These are phyloP conservation scores for Cladosporium sp. DNA, from an alignment of 2,329 filamentous ascomycete genomes.

Conservation along the genomic window DNA sequence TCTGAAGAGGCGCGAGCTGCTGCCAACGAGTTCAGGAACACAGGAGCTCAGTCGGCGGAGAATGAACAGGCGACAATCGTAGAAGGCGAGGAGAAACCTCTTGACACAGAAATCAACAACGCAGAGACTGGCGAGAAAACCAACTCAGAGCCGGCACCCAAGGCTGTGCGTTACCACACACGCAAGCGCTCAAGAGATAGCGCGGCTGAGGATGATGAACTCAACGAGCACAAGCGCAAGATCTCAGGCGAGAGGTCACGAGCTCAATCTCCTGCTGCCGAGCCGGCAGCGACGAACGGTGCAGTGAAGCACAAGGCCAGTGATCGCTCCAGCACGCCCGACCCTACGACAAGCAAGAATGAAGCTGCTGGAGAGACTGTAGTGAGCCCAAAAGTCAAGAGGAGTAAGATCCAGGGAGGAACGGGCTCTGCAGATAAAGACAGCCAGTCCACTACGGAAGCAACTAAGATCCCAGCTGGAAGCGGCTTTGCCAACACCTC, in stretches of 20 bases:
- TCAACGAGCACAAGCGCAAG: constrained; percentile 35
- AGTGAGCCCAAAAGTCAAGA: constrained; percentile 51
- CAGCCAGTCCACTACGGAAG: constrained; percentile 22
- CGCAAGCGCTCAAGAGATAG: constrained; percentile 52
- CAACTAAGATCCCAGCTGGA: constrained; percentile 33
- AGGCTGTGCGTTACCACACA: constrained; percentile 31
- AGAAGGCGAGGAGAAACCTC: constrained; percentile 1
- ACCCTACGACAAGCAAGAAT: constrained; percentile 6
- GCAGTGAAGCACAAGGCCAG: background rate
- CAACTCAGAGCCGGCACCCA: constrained; percentile 30
- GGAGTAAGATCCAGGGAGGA: constrained; percentile 37
- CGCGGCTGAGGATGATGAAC: constrained; percentile 37
- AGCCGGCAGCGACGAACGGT: constrained; percentile 2
- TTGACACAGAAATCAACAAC: background rate
- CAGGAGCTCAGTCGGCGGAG: constrained; percentile 15
- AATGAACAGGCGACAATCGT: constrained; percentile 13
- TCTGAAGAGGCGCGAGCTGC: constrained; percentile 20
- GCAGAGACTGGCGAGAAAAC: constrained; percentile 23
- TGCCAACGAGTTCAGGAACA: constrained; percentile 3
- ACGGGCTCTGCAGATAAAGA: constrained; percentile 31
- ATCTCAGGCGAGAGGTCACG: constrained; percentile 36
- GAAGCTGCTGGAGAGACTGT: constrained; percentile 25
- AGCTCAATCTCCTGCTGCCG: constrained; percentile 23
- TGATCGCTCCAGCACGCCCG: constrained; percentile 10
- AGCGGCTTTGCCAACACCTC: constrained; percentile 50